Percentiles rank a stretch among this genome's conserved stretches.
These are phyloP conservation scores for Aspergillus quadricinctus DNA, from an alignment of 2,329 filamentous ascomycete species.

Conservation along the genomic window DNA sequence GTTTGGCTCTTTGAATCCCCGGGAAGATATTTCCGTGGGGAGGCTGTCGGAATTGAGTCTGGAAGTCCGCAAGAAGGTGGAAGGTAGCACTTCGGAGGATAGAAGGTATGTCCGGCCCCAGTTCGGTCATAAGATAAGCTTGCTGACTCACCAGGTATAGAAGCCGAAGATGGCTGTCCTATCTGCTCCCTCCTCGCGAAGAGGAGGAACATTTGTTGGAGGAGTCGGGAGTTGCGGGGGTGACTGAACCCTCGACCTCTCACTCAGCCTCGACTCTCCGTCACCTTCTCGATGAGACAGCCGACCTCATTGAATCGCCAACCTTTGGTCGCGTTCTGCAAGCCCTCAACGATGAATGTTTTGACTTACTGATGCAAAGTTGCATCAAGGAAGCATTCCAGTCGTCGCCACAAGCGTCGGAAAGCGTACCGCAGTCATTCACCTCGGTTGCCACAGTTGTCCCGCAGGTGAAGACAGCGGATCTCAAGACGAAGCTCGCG, in stretches of 20 bases:
- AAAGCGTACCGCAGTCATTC: conserved; percentile 43
- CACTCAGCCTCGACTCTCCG: conserved; percentile 56
- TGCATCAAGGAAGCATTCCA: conserved; percentile 77
- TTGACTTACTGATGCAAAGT: conserved; percentile 78
- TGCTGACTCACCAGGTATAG: conserved; percentile 27
- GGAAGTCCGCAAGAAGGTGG: conserved; percentile 78
- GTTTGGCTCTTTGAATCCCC: conserved; percentile 82
- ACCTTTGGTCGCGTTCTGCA: conserved; percentile 83
- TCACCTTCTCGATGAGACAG: conserved; percentile 87
- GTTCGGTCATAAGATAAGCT: conserved; percentile 16
- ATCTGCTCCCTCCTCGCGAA: conserved; percentile 72
- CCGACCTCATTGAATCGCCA: conserved; percentile 91
- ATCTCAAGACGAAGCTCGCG: conserved; percentile 68
- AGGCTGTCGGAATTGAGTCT: conserved; percentile 75
- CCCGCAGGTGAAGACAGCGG: conserved; percentile 25
- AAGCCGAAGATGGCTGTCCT: conserved; percentile 70
- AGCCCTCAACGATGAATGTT: conserved; percentile 79
- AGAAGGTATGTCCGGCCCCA: conserved; percentile 43
- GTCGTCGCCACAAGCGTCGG: conserved; percentile 29
- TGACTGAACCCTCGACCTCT: conserved; percentile 33
- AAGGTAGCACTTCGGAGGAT: conserved; percentile 66
- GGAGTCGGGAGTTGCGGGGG: conserved; percentile 69
- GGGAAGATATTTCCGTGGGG: conserved; percentile 80
- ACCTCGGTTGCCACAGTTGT: conserved; percentile 42
- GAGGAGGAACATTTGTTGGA: conserved; percentile 79